Conservation (phyloP, 108 stramenopile species). For the Aurantiochytrium sp. region DNA sequence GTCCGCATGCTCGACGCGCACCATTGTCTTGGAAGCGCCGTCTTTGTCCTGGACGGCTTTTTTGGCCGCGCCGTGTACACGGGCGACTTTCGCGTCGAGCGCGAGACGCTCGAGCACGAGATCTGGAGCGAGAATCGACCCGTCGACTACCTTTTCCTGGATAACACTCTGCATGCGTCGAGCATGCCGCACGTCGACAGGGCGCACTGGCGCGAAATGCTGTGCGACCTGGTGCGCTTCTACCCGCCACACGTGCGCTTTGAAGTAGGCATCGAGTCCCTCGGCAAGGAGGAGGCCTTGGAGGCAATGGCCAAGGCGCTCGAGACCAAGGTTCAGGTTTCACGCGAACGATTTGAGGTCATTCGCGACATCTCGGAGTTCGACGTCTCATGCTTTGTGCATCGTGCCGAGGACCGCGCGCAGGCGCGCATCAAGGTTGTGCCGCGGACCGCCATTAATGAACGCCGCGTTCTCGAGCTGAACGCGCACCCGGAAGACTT, state of each 20-base stretch:
- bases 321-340: background rate
- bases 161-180: background rate
- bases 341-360: background rate
- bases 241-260: background rate
- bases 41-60: background rate
- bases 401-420: background rate
- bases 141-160: background rate
- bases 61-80: background rate
- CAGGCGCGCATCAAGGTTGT: background rate
- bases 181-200: background rate
- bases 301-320: background rate
- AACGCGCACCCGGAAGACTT: background rate
- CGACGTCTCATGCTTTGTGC: background rate
- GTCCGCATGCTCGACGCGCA: background rate
- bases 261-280: background rate
- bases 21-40: constrained; percentile 15
- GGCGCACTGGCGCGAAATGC: background rate
- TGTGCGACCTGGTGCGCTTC: background rate
- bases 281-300: background rate
- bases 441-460: background rate
- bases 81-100: background rate
- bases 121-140: background rate
- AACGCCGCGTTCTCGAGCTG: background rate
- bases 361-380: background rate
- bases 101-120: background rate